Evolutionary conservation across 2,329 filamentous ascomycete species (phyloP), one percentile per base, ranked within the genome.

Genomic region (Fusarium newnesense): DNA sequence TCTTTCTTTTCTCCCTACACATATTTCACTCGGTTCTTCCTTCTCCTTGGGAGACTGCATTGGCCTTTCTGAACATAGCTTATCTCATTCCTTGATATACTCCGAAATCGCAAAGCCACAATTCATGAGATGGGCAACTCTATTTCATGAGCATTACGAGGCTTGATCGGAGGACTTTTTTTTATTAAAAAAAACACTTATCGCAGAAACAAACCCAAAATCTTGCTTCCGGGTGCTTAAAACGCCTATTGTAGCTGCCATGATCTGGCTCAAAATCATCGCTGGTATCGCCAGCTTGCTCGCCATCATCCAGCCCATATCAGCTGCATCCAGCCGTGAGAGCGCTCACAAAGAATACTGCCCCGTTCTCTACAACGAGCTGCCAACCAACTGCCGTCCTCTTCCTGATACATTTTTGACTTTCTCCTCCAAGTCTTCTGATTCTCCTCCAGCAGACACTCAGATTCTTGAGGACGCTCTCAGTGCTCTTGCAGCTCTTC

Each of bases 401-500:
- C 36, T 77, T 2, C 72, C 77, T 19, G 74, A 74, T 15, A 65
- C 73, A 5, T 79, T 79, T 37, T 58, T 78, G 7, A 12, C 44
- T n/a, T 77, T 74, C 30, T 64, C 67, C 11, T 64, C 63, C 28
- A 67, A 70, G 30, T 24, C n/a, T 2, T 52, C 67, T 26, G 56
- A 37, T 8, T 32, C 60, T 32, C 42, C 56, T 37, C 58, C 53
- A 18, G 69, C 75, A 28, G 75, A 78, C 28, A 63, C 72, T 7
- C 65, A 72, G 5, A 73, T 83, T 19, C 82, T 90, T 3, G 82
- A 85, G 37, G 81, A 88, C 68, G 84, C 91, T 26, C 83, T 93
- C 52, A 81, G 87, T 54, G 92, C 94, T 10, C 86, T 98, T 70
- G 86, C 90, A 52, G 90, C 92, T 10, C 90, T 98, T 87, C 95